phyloP scores from a whole-genome alignment of 2,329 filamentous ascomycete genomes.

The Aureobasidium melanogenum region DNA sequence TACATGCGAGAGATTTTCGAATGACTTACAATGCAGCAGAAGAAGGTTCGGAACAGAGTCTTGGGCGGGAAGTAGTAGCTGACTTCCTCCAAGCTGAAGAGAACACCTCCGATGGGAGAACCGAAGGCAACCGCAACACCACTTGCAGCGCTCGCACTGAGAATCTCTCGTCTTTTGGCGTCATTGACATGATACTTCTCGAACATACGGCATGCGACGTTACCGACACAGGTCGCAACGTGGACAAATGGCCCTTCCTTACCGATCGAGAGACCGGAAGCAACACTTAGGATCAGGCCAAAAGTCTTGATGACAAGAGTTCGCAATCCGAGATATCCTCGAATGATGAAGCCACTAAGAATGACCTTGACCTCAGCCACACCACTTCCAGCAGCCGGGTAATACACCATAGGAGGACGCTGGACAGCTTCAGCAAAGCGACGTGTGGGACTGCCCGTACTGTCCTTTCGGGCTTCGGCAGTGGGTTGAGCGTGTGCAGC shows the following conservation, averaged over 20 bases:
- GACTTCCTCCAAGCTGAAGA: slow-evolving; percentile 92
- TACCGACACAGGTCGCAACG: slow-evolving; percentile 89
- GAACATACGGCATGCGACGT: slow-evolving; percentile 91
- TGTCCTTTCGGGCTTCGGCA: slow-evolving; percentile 33
- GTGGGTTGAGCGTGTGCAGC: slow-evolving; percentile 42
- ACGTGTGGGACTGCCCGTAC: slow-evolving; percentile 30
- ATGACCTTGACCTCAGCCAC: slow-evolving; percentile 97
- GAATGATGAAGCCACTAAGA: slow-evolving; percentile 92
- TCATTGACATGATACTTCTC: slow-evolving; percentile 91
- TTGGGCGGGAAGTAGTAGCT: slow-evolving; percentile 97
- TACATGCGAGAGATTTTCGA: not conserved
- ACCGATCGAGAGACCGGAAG: slow-evolving; percentile 84
- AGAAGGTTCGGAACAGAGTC: slow-evolving; percentile 94
- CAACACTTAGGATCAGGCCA: slow-evolving; percentile 77
- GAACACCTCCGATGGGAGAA: slow-evolving; percentile 77
- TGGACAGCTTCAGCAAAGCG: slow-evolving; percentile 30
- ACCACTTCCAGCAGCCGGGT: slow-evolving; percentile 89
- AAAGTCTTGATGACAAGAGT: slow-evolving; percentile 80
- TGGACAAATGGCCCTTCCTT: slow-evolving; percentile 98
- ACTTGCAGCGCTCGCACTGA: slow-evolving; percentile 86
- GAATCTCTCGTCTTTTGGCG: slow-evolving; percentile 81
- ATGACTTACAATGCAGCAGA: slow-evolving; percentile 75
- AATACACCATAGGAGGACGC: slow-evolving; percentile 76
- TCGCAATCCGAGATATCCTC: slow-evolving; percentile 84
- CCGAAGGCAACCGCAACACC: slow-evolving; percentile 93